A percentile compares a stretch with the other conserved stretches of the same genome.
phyloP scores from a whole-genome alignment of 2,329 filamentous ascomycete species.

The Colletotrichum liaoningense region DNA sequence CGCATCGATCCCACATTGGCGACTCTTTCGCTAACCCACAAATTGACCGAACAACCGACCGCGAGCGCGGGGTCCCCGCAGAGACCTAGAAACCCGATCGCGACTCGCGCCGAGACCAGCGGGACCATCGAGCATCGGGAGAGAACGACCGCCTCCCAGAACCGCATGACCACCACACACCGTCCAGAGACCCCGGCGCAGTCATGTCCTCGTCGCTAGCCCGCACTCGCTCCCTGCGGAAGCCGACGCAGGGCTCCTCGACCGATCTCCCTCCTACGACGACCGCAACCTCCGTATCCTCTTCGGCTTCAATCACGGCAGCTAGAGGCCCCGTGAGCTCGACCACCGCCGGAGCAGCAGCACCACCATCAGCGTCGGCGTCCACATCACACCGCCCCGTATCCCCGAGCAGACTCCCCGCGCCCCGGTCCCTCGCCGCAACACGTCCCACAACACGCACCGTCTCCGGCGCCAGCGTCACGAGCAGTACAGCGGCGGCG shows the following conservation, averaged over 20 bases:
- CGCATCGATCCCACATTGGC: background rate
- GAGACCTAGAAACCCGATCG: background rate
- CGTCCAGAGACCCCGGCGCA: background rate
- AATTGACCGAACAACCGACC: background rate
- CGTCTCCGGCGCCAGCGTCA: constrained; percentile 22
- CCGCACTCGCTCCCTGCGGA: constrained; percentile 62
- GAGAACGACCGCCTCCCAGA: background rate
- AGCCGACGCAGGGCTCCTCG: constrained; percentile 46
- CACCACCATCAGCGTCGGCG: background rate
- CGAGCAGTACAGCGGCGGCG: background rate
- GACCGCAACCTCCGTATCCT: constrained; percentile 1
- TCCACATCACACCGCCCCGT: constrained; percentile 8
- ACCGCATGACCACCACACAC: background rate
- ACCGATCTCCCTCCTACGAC: constrained; percentile 29
- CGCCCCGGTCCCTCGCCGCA: constrained; percentile 8
- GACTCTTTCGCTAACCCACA: background rate
- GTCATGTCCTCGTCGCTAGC: constrained; percentile 56
- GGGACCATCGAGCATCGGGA: background rate
- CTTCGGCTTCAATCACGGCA: background rate
- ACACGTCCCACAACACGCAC: constrained; percentile 24
- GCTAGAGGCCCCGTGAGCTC: background rate
- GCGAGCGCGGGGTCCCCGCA: background rate
- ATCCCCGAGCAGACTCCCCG: constrained; percentile 33
- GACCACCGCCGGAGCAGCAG: background rate
- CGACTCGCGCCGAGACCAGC: background rate